Evolutionary conservation across 2,329 filamentous ascomycete genomes (phyloP), one percentile per base, ranked within the genome.

Genomic region (Xylaria sp.): DNA sequence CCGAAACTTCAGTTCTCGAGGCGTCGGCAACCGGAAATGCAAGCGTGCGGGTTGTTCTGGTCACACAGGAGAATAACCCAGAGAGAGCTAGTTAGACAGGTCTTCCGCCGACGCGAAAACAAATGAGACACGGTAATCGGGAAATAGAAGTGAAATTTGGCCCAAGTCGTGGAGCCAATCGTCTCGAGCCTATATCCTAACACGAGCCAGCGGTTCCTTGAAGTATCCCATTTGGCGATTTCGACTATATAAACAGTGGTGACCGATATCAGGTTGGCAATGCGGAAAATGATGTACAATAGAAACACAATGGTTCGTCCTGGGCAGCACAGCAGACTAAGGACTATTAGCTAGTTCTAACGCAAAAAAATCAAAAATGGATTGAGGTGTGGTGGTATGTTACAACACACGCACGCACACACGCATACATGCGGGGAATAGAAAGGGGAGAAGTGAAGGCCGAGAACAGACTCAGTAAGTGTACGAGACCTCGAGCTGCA

Each of bases 21-120:
- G 72, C 63, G 70, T 65, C 64, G 64, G 66, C 39, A 73, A 47
- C 72, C 71, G 71, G 70, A 60, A 53, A 66, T 58, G 66, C 50
- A 62, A 61, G 58, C 19, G 39, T 30, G 36, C 55, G 19, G 24
- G 30, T 34, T 39, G 54, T 30, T 17, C 12, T 36, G 34, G 68
- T 67, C 19, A 54, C 21, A 64, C 65, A 64, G 19, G 11, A 50
- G 21, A 64, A 61, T 61, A 65, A 21, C 39, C 51, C 8, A 30
- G 14, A n/a, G 14, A n/a, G 24, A 32, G 50, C 9, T 63, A 8
- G 32, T 63, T 34, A 42, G 50, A 53, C 45, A 57, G 50, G 47
- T n/a, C 36, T 64, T 6, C 56, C 30, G 59, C 67, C 58, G 61
- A 50, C 63, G 64, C 65, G 69, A 68, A 69, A 65, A 67, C 53